Conservation (phyloP, 768 basidiomycete genomes). For the Kwoniella heveanensis region DNA sequence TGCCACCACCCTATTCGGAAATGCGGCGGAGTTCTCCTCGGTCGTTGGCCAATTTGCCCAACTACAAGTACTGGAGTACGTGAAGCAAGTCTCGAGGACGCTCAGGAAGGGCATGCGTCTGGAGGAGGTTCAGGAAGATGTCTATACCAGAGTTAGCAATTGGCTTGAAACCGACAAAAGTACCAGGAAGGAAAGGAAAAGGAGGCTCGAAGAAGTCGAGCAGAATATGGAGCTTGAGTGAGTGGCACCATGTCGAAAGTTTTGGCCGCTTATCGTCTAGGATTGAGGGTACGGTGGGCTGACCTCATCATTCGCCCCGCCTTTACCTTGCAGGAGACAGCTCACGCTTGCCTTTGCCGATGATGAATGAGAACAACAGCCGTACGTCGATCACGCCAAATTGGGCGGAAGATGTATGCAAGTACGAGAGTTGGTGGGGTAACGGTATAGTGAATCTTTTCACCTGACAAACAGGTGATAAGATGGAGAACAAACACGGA, state of each 20-base stretch:
- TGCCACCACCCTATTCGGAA: not conserved
- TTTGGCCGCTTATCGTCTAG: too few species aligned
- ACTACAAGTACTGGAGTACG: constrained; percentile 1
- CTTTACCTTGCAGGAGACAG: not conserved
- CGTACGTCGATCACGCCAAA: too few species aligned
- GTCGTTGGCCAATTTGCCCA: constrained; percentile 14
- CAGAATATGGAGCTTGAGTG: constrained; percentile 5
- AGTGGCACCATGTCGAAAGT: constrained; percentile 9
- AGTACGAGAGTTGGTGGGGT: too few species aligned
- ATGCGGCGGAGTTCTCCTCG: not conserved
- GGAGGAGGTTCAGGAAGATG: constrained; percentile 7
- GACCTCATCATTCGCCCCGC: too few species aligned
- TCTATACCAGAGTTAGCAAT: not conserved
- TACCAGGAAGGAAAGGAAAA: constrained; percentile 15
- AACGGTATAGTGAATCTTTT: too few species aligned
- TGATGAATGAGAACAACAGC: not conserved
- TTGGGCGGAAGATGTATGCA: too few species aligned
- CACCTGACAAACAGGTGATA: too few species aligned
- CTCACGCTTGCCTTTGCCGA: not conserved
- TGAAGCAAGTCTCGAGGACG: not conserved
- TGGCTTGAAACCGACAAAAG: constrained; percentile 12
- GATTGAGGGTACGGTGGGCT: too few species aligned
- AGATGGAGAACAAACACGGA: too few species aligned
- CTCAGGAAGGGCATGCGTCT: constrained; percentile 19
- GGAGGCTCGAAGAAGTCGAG: not conserved